A percentile compares a stretch with the other conserved stretches of the same genome.
These are phyloP conservation scores for Larix sibirica DNA, from an alignment of 83 land plant genomes.

Conservation along the genomic window DNA sequence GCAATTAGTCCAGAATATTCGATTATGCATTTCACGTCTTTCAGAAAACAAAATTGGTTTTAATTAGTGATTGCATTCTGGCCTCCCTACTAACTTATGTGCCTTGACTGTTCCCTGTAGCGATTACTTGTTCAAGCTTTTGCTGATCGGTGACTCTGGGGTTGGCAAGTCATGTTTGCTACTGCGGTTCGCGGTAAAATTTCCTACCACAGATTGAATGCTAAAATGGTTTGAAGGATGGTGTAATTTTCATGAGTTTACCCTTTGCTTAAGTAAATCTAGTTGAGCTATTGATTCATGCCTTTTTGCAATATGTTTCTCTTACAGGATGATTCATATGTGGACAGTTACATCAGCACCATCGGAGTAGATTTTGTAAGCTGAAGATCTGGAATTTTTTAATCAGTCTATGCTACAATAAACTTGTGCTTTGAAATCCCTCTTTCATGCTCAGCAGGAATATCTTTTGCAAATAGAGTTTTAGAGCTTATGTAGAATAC, in stretches of 20 bases:
- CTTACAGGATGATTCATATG: conserved; percentile 45
- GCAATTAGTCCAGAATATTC: too few species aligned
- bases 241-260: too few species aligned
- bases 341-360: conserved; percentile 57
- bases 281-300: background rate
- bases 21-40: too few species aligned
- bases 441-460: background rate
- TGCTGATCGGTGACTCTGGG: conserved; percentile 61
- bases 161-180: conserved; percentile 59
- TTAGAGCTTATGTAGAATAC: background rate
- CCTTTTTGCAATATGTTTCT: too few species aligned
- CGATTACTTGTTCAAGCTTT: conserved; percentile 64
- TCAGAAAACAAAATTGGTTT: too few species aligned
- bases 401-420: too few species aligned
- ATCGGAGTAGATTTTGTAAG: conserved; percentile 63
- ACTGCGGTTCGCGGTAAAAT: conserved; percentile 57
- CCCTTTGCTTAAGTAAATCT: background rate
- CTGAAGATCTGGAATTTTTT: background rate
- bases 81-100: background rate
- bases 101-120: conserved; percentile 21
- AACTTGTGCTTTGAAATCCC: background rate
- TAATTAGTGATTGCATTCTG: too few species aligned
- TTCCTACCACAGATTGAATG: background rate
- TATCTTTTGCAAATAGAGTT: background rate
- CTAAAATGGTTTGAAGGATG: background rate